Conservation (phyloP, 768 basidiomycete genomes). For the Mycena olivaceomarginata region DNA sequence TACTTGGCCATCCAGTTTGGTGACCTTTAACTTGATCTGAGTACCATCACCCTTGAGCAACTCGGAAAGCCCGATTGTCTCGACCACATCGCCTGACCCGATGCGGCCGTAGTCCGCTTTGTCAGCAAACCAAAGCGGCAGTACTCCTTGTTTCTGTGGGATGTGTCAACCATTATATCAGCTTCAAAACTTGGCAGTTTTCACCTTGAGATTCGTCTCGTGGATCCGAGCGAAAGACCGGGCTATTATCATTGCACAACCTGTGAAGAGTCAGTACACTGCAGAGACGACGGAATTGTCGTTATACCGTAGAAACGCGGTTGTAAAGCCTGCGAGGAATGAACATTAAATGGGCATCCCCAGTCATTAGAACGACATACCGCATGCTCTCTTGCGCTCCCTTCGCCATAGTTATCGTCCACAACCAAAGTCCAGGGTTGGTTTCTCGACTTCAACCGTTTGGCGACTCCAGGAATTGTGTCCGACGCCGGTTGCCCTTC, state of each 20-base stretch:
- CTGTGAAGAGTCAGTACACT: slow-evolving; percentile 51
- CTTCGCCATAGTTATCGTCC: slow-evolving; percentile 98
- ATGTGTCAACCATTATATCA: slow-evolving; percentile 25
- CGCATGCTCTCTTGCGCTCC: slow-evolving; percentile 98
- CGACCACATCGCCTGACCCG: slow-evolving; percentile 86
- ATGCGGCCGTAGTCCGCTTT: slow-evolving; percentile 91
- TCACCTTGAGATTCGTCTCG: slow-evolving; percentile 96
- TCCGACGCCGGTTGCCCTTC: slow-evolving; percentile 69
- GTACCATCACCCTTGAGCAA: slow-evolving; percentile 72
- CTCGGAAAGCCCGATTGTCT: slow-evolving; percentile 89
- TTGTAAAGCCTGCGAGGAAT: slow-evolving; percentile 77
- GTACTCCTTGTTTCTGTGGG: slow-evolving; percentile 94
- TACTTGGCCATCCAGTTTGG: slow-evolving; percentile 74
- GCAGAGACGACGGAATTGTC: neutral
- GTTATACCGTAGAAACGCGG: slow-evolving; percentile 92
- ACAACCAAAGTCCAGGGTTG: slow-evolving; percentile 97
- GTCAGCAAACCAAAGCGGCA: slow-evolving; percentile 96
- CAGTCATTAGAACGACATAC: slow-evolving; percentile 1
- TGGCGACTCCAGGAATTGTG: slow-evolving; percentile 94
- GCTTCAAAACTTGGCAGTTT: neutral
- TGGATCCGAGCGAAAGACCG: slow-evolving; percentile 98
- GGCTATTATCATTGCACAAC: slow-evolving; percentile 91
- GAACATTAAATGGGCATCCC: neutral
- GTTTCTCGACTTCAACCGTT: slow-evolving; percentile 87
- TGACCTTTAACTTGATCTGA: slow-evolving; percentile 78